Evolutionary conservation across 306 rosid species (phyloP), one percentile per base, ranked within the genome.

Genomic region (Prunus dulcis): DNA sequence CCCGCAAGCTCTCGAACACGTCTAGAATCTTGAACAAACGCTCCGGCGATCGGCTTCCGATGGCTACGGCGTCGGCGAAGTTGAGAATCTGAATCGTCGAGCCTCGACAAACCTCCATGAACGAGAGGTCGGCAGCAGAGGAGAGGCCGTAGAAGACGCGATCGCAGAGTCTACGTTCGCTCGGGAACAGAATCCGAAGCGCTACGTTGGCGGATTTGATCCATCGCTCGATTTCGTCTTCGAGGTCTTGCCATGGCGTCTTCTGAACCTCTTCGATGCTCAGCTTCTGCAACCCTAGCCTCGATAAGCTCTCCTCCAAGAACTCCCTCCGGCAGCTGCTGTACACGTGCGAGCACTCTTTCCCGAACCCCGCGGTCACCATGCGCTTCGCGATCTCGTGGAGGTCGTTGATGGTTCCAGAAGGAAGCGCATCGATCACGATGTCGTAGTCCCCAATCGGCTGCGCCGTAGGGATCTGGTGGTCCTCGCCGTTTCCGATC

Each of bases 71-170:
- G n/a, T 89, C 97, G 0, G 97, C 92, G 19, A 95, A 92, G 66
- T 88, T 92, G 70, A 92, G 80, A 2, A 95, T 71, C 90, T 92
- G 97, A 79, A 95, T 84, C 20, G 96, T 74, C 8, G 93, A 88
- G 46, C 97, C 90, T 2, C 99, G 77, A 69, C 98, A 95, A 14
- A 95, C 97, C 85, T 95, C 98, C 96, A 91, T 91, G 87, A 95
- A 92, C 0, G 99, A 89, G 72, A 89, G 91, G 13, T 91, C 93
- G 0, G 93, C 85, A 13, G 96, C 85, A 12, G 98, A 89, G 43
- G 97, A 82, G 78, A 89, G 87, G 43, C 99, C 98, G 69, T 83
- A 82, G 86, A 95, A 95, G 41, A 95, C 80, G 3, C 96, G 93
- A 60, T 84, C 93, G 15, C 95, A 91, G 73, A 95, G 92, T 15